Evolutionary conservation across 805 yeast genomes (phyloP).

Genomic region (Torulaspora quercuum): DNA sequence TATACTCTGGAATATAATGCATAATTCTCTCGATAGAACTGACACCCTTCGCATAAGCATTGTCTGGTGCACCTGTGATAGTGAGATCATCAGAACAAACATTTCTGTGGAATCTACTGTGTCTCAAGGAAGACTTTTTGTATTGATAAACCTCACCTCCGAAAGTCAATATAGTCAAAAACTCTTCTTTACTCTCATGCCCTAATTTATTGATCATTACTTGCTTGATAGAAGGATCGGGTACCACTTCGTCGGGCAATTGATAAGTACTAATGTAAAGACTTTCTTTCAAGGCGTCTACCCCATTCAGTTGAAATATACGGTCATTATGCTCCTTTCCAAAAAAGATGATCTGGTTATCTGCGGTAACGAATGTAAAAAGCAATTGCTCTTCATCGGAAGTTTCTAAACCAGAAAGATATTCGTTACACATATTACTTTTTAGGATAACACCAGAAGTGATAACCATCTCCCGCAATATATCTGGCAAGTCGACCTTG

Average conservation of each 20-base stretch:
- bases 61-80: slow-evolving; percentile 77
- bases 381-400: slow-evolving; percentile 36
- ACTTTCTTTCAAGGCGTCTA: slow-evolving; percentile 40
- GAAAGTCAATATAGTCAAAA: slow-evolving; percentile 65
- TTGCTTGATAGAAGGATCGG: slow-evolving; percentile 74
- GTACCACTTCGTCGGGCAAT: slow-evolving; percentile 42
- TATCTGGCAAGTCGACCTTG: slow-evolving; percentile 38
- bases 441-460: slow-evolving; percentile 66
- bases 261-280: slow-evolving; percentile 38
- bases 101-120: slow-evolving; percentile 26
- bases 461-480: slow-evolving; percentile 48
- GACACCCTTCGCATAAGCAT: slow-evolving; percentile 62
- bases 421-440: slow-evolving; percentile 46
- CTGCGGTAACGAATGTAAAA: slow-evolving; percentile 71
- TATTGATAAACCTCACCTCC: slow-evolving; percentile 79
- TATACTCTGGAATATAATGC: slow-evolving; percentile 54
- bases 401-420: slow-evolving; percentile 28
- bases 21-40: slow-evolving; percentile 65
- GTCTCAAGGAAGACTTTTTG: slow-evolving; percentile 41
- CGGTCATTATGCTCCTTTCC: slow-evolving; percentile 46
- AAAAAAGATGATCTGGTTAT: slow-evolving; percentile 66
- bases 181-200: slow-evolving; percentile 55
- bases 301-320: slow-evolving; percentile 39
- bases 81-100: slow-evolving; percentile 37
- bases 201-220: slow-evolving; percentile 64